Percentiles rank a stretch among this genome's conserved stretches.
These are phyloP conservation scores for Neoboletus magnificus DNA, from an alignment of 768 basidiomycete genomes.

Conservation along the genomic window DNA sequence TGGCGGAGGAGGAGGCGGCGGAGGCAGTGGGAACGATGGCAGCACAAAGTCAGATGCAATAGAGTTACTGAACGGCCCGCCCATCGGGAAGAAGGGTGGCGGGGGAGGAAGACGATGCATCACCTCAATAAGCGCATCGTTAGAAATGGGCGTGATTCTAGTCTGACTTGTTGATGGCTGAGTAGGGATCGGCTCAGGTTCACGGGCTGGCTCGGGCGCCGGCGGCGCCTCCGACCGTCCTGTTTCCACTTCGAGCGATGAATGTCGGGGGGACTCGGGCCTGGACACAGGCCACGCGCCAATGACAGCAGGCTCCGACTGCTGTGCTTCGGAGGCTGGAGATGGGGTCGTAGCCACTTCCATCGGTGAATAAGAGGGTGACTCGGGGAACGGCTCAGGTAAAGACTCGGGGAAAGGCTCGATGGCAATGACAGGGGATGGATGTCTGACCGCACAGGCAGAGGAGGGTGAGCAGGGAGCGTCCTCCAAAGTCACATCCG, in stretches of 20 bases:
- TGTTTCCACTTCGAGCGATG: constrained; percentile 13
- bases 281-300: constrained; percentile 44
- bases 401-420: constrained; percentile 16
- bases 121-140: constrained; percentile 8
- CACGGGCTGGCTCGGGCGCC: not conserved
- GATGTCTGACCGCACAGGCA: not conserved
- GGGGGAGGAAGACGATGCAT: constrained; percentile 21
- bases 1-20: constrained; percentile 4
- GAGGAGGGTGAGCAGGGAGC: constrained; percentile 6
- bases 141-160: constrained; percentile 12
- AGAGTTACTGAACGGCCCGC: constrained; percentile 21
- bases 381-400: constrained; percentile 21
- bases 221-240: constrained; percentile 7
- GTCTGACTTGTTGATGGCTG: constrained; percentile 6
- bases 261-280: constrained; percentile 29
- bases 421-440: constrained; percentile 18
- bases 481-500: constrained; percentile 10
- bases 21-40: constrained; percentile 12
- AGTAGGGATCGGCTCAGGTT: constrained; percentile 2
- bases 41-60: constrained; percentile 17
- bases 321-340: constrained; percentile 14
- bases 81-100: constrained; percentile 14
- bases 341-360: constrained; percentile 42
- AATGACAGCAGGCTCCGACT: constrained; percentile 37
- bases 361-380: constrained; percentile 47